Evolutionary conservation across 179 eudicot genomes (phyloP).

Genomic region (Gypsophila paniculata): DNA sequence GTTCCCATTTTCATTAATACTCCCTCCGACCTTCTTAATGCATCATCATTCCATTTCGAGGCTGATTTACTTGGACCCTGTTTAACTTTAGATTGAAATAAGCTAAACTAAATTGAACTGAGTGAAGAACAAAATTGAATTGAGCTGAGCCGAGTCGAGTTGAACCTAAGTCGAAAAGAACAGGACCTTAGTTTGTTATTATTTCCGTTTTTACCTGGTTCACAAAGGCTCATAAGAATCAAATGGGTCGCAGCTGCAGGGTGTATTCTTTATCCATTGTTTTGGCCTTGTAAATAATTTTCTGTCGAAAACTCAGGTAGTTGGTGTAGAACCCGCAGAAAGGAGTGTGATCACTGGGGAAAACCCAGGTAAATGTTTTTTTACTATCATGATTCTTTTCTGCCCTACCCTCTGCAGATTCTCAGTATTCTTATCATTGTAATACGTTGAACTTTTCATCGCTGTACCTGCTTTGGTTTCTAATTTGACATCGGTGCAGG

Average conservation of each 20-base stretch:
- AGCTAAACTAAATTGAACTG: no score
- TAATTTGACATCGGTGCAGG: constrained; percentile 35
- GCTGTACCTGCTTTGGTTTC: neutral
- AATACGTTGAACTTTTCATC: neutral
- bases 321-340: constrained; percentile 71
- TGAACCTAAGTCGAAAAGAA: no score
- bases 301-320: constrained; percentile 37
- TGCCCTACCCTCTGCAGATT: neutral
- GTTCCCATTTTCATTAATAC: neutral
- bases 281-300: neutral
- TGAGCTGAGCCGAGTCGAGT: no score
- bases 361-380: constrained; percentile 45
- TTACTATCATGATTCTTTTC: neutral
- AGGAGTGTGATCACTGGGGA: constrained; percentile 56
- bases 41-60: no score
- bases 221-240: neutral
- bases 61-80: neutral
- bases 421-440: neutral
- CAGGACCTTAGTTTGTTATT: neutral
- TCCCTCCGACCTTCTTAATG: neutral
- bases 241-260: neutral
- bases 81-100: no score
- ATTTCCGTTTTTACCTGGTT: neutral
- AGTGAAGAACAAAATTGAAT: no score
- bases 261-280: neutral